Conservation (phyloP, 345 rosid species). For the Eucalyptus guilfoylei region DNA sequence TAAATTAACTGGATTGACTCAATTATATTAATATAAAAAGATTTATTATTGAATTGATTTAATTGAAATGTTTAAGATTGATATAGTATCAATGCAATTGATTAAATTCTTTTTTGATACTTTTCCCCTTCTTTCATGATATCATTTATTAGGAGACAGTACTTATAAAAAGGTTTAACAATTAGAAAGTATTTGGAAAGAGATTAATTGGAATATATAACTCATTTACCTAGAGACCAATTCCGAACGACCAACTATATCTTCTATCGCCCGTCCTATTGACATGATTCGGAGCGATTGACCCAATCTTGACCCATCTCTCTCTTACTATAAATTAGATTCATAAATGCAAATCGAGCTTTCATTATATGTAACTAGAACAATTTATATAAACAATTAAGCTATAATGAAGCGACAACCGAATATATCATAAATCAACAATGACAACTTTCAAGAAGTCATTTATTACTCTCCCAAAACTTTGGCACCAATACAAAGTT, state of each 20-base stretch:
- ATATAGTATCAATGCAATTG: no score
- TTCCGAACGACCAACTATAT: background rate
- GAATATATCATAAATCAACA: background rate
- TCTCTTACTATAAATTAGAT: background rate
- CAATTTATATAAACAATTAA: rapidly evolving
- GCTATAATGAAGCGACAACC: rapidly evolving
- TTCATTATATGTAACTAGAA: rapidly evolving
- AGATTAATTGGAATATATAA: rapidly evolving
- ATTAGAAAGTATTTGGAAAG: background rate
- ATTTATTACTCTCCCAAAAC: background rate
- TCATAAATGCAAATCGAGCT: background rate
- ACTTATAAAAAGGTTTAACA: no score
- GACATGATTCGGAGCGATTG: rapidly evolving
- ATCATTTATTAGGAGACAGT: background rate
- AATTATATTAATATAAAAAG: no score
- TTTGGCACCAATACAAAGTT: rapidly evolving
- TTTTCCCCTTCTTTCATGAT: background rate
- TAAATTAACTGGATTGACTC: no score
- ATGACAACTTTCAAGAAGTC: rapidly evolving
- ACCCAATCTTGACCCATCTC: background rate
- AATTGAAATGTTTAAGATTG: rapidly evolving
- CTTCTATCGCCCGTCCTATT: rapidly evolving
- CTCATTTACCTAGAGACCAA: background rate
- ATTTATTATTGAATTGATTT: no score
- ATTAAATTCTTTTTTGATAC: no score